A percentile compares a stretch with the other conserved stretches of the same genome.
Evolutionary conservation across 2,329 filamentous ascomycete species (phyloP).

Genomic region (Fusarium oligoseptatum): DNA sequence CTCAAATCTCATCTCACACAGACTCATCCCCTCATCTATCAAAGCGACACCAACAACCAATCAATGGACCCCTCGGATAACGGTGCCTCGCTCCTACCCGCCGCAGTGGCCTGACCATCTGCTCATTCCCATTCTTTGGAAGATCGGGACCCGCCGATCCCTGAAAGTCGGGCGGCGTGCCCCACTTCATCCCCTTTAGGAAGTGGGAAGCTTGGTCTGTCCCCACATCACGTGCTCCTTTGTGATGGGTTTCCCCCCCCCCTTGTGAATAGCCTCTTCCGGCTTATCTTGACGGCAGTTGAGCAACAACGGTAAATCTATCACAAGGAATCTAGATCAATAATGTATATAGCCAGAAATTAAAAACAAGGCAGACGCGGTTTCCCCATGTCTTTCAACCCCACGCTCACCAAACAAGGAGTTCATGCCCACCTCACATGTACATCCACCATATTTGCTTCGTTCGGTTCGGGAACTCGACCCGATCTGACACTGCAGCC

Average conservation of each 20-base stretch:
- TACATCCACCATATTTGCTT: background rate
- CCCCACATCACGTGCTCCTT: background rate
- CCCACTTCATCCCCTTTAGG: slow-evolving; percentile 8
- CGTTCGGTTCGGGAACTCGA: slow-evolving; percentile 3
- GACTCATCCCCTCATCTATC: background rate
- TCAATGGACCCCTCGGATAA: background rate
- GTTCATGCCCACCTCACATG: background rate
- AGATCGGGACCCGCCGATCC: slow-evolving; percentile 39
- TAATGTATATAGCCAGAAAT: background rate
- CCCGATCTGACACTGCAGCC: background rate
- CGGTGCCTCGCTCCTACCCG: background rate
- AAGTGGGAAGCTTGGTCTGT: background rate
- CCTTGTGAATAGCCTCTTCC: background rate
- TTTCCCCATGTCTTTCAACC: background rate
- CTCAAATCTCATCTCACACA: slow-evolving; percentile 17
- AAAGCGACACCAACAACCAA: background rate
- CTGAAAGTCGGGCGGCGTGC: background rate
- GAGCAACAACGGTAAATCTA: background rate
- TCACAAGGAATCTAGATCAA: background rate
- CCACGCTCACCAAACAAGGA: background rate
- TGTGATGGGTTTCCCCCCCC: no score
- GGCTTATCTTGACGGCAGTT: background rate
- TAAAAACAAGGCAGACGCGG: background rate
- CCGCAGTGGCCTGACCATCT: slow-evolving; percentile 46
- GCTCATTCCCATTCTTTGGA: slow-evolving; percentile 32